Evolutionary conservation across 768 basidiomycete species (phyloP).

Genomic region (Boletus pseudo-olivaceus): DNA sequence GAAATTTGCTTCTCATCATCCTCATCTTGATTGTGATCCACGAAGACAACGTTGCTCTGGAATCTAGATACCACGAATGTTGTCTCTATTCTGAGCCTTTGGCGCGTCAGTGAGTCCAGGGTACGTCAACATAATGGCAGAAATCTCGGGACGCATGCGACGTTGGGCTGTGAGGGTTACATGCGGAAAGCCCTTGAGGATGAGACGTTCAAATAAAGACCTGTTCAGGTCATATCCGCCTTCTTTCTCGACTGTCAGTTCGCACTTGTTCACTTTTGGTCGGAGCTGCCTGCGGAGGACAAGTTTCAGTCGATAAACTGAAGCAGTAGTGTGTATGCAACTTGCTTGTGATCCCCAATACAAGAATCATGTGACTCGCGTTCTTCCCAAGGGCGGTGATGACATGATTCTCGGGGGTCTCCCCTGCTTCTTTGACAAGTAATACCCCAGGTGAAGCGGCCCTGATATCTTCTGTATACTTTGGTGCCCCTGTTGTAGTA

Average conservation of each 20-base stretch:
- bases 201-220: constrained; percentile 67
- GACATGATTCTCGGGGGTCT: constrained; percentile 67
- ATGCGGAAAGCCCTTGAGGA: constrained; percentile 61
- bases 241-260: constrained; percentile 62
- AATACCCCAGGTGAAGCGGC: constrained; percentile 48
- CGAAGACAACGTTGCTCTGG: constrained; percentile 55
- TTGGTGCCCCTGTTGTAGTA: constrained; percentile 69
- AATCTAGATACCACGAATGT: constrained; percentile 58
- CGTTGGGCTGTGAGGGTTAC: constrained; percentile 54
- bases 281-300: constrained; percentile 53
- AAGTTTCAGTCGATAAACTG: background rate
- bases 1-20: constrained; percentile 40
- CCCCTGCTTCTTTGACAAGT: constrained; percentile 71
- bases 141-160: constrained; percentile 75
- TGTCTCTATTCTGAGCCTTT: constrained; percentile 44
- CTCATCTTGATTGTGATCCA: constrained; percentile 55
- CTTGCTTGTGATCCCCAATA: constrained; percentile 75
- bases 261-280: constrained; percentile 67
- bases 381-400: constrained; percentile 49
- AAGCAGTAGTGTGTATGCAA: background rate
- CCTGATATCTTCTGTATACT: constrained; percentile 46
- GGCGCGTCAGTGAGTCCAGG: constrained; percentile 58
- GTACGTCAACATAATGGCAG: constrained; percentile 62
- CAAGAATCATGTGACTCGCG: constrained; percentile 54
- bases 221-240: constrained; percentile 65